Evolutionary conservation across 192 early-diverging fungal species (phyloP).

Genomic region (Backusella psychrophila): DNA sequence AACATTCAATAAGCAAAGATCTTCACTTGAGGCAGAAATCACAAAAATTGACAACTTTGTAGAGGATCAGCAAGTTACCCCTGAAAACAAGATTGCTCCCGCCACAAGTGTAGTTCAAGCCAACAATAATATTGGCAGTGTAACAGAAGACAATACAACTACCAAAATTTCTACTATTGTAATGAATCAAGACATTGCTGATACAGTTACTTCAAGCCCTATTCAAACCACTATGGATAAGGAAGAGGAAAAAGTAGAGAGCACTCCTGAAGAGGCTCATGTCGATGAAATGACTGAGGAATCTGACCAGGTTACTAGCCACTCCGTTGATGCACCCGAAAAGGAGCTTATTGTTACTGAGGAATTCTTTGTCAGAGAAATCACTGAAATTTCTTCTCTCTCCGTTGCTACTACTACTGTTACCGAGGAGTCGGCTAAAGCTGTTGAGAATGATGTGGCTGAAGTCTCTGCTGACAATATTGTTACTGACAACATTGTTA

Average conservation of each 20-base stretch:
- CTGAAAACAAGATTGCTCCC: not conserved
- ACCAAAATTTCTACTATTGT: not conserved
- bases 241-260: not conserved
- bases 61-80: not conserved
- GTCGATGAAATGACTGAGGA: not conserved
- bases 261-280: not conserved
- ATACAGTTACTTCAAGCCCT: not conserved
- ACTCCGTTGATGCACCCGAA: not conserved
- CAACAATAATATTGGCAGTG: not conserved
- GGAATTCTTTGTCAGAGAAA: not conserved
- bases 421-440: not conserved
- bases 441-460: not conserved
- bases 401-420: not conserved
- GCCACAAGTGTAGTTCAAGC: not conserved
- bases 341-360: not conserved
- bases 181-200: not conserved
- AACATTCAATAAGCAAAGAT: not conserved
- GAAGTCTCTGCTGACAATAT: not conserved
- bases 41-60: not conserved
- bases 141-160: not conserved
- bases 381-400: not conserved
- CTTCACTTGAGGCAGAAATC: conserved; percentile 1
- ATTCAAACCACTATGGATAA: not conserved
- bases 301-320: conserved; percentile 1
- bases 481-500: not conserved